A percentile compares a stretch with the other conserved stretches of the same genome.
Conservation (phyloP, 345 rosid species). For the Euclidium syriacum region DNA sequence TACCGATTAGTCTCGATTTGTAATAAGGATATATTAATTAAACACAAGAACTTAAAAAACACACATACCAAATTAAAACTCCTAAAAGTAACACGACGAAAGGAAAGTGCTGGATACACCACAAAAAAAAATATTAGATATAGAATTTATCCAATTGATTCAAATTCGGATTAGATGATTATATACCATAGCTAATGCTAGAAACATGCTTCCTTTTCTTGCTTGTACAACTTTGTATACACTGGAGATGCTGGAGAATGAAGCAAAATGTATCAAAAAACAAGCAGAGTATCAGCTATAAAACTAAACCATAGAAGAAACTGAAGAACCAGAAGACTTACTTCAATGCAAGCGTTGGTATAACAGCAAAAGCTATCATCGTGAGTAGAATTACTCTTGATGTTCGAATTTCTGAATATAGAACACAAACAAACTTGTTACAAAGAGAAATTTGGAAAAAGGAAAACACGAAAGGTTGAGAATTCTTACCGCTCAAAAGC, state of each 20-base stretch:
- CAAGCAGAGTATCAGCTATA: slow-evolving; percentile 2
- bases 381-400: slow-evolving; percentile 48
- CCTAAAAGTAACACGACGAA: slow-evolving; percentile 69
- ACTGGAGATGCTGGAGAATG: slow-evolving; percentile 51
- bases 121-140: too few relatives aligned
- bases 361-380: slow-evolving; percentile 67
- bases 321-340: too few relatives aligned
- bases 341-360: slow-evolving; percentile 83
- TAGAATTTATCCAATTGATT: not conserved
- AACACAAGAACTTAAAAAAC: not conserved
- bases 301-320: too few relatives aligned
- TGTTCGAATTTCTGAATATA: slow-evolving; percentile 49
- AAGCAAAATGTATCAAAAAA: not conserved
- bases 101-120: slow-evolving; percentile 70
- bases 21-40: not conserved
- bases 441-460: not conserved
- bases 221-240: slow-evolving; percentile 77
- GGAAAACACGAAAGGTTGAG: not conserved
- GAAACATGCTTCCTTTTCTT: slow-evolving; percentile 82
- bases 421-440: slow-evolving; percentile 2
- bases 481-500: slow-evolving; percentile 48
- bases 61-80: slow-evolving; percentile 68
- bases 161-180: slow-evolving; percentile 9
- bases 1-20: not conserved
- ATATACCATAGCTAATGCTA: slow-evolving; percentile 88